Conservation (phyloP, 345 rosid genomes). For the Eucalyptus sp. region DNA sequence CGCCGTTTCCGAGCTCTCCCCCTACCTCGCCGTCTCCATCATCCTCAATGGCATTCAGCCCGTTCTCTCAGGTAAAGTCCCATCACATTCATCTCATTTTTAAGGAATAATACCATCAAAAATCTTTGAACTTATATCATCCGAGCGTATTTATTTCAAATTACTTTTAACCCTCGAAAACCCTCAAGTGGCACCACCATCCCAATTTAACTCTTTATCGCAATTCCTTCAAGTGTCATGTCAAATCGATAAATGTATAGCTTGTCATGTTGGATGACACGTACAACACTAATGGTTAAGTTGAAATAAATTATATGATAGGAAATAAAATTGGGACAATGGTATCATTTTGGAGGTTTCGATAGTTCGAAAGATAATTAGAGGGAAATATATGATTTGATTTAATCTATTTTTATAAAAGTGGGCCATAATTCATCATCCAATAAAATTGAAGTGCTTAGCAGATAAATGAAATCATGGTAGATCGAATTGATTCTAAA, state of each 20-base stretch:
- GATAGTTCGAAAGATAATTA: neutral
- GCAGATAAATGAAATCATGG: neutral
- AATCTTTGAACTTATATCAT: neutral
- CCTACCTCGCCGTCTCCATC: conserved; percentile 35
- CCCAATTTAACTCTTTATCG: neutral
- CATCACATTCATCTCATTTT: neutral
- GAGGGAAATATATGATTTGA: neutral
- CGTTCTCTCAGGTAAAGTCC: conserved; percentile 38
- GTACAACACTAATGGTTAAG: neutral
- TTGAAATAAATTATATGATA: neutral
- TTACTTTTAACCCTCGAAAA: neutral
- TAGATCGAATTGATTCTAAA: neutral
- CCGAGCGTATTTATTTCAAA: neutral
- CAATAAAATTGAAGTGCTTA: neutral
- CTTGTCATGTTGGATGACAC: neutral
- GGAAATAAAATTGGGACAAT: neutral
- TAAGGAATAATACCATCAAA: neutral
- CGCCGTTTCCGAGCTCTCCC: conserved; percentile 48
- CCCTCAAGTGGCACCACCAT: neutral
- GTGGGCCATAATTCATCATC: neutral
- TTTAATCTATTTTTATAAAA: neutral
- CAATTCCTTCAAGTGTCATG: neutral
- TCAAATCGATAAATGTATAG: neutral
- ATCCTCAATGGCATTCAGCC: conserved; percentile 62
- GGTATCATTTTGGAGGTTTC: neutral